Evolutionary conservation across 139 green algal species (phyloP), one percentile per base, ranked within the genome.

Genomic region (Chlamydomonas sp.): DNA sequence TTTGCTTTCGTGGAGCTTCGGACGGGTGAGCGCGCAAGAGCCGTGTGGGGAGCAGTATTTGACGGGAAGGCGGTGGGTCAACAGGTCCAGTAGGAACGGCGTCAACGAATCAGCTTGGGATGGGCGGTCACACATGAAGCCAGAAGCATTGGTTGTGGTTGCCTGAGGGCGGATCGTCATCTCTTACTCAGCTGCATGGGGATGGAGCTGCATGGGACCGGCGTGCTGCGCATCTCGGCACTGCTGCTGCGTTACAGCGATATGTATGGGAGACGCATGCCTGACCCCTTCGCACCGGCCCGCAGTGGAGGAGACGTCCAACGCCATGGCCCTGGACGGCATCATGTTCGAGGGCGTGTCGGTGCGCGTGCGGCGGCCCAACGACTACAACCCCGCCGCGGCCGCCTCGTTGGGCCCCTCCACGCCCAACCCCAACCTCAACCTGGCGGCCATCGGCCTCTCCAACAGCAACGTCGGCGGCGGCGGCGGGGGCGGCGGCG

Each of bases 1-100:
- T 99, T 99, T 89, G 95, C 96, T 0, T 99, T 99, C 94, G 97
- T 99, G 76, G 98, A 99, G 93, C 96, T 99, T 85, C 88, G 96
- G n/a, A 97, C 96, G 91, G 95, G 96, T 97, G 88, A 9, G 88
- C 15, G 57, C 2, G 17, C 9, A 62, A 16, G 61, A 16, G 8
- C 10, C 63, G 31, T n/a, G 78, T 83, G 63, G n/a, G 2, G 6
- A 57, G 62, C 3, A 63, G 67, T 14, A 58, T n/a, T 20, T 60
- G 18, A 78, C 5, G 73, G 18, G 4, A 78, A n/a, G 73, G 73
- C 3, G 5, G 31, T 49, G 31, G 31, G 31, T 49, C 31, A 49
- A 49, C 31, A 49, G 31, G 31, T 49, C 31, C 31, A 49, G 31
- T 49, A 49, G 31, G 31, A 49, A 49, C 31, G 31, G 31, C 31